Evolutionary conservation across 306 rosid species (phyloP).

Genomic region (barrel medic (Medicago truncatula)): DNA sequence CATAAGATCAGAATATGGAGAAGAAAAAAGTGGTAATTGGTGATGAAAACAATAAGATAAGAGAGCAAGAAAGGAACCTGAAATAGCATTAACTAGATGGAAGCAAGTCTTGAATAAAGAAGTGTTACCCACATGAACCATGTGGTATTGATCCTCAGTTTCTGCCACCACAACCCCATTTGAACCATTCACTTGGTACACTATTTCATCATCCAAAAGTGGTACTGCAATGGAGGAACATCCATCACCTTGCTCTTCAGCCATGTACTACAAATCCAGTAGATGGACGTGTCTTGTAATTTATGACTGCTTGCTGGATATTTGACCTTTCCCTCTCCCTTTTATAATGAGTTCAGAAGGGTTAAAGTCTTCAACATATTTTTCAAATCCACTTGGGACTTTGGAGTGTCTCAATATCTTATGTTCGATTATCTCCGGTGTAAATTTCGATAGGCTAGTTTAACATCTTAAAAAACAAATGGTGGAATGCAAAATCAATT

Average conservation of each 20-base stretch:
- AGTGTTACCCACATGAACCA: slow-evolving; percentile 11
- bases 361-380: too few species aligned
- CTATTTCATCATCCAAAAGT: slow-evolving; percentile 33
- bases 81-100: slow-evolving; percentile 46
- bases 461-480: too few species aligned
- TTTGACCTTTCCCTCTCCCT: not conserved
- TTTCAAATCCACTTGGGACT: too few species aligned
- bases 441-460: too few species aligned
- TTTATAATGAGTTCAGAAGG: not conserved
- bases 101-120: slow-evolving; percentile 47
- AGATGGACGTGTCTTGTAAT: not conserved
- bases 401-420: too few species aligned
- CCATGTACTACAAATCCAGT: slow-evolving; percentile 2
- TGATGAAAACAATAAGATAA: not conserved
- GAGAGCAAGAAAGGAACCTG: slow-evolving; percentile 40
- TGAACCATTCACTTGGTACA: not conserved
- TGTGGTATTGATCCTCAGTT: not conserved
- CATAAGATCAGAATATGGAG: too few species aligned
- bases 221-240: slow-evolving; percentile 30
- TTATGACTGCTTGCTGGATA: not conserved
- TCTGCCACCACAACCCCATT: not conserved
- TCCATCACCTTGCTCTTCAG: slow-evolving; percentile 15
- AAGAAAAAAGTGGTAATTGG: too few species aligned
- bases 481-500: too few species aligned
- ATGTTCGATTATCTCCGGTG: too few species aligned